These are phyloP conservation scores for Pyricularia sp. DNA, from an alignment of 2,329 filamentous ascomycete species.

Conservation along the genomic window DNA sequence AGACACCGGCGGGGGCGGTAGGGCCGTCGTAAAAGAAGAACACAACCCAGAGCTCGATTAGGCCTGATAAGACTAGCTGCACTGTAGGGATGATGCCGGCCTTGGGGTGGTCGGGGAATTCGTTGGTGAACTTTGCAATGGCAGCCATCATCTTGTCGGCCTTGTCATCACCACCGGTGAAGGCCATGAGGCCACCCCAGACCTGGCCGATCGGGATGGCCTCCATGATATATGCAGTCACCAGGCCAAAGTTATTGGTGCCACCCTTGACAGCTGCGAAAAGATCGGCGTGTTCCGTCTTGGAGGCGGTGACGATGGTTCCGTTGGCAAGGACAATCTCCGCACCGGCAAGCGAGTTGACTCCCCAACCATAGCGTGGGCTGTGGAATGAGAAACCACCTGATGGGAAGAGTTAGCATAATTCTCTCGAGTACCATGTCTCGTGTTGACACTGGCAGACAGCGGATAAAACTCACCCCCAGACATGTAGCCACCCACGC, in stretches of 20 bases:
- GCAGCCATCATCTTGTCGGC: slow-evolving; percentile 15
- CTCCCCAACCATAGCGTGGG: slow-evolving; percentile 39
- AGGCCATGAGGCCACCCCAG: slow-evolving; percentile 20
- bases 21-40: slow-evolving; percentile 56
- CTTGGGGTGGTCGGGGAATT: slow-evolving; percentile 48
- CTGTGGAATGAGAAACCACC: slow-evolving; percentile 50
- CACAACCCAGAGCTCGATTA: slow-evolving; percentile 46
- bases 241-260: slow-evolving; percentile 33
- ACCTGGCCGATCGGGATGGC: slow-evolving; percentile 19
- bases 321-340: slow-evolving; percentile 30
- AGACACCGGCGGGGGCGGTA: slow-evolving; percentile 39
- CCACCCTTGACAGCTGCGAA: slow-evolving; percentile 32
- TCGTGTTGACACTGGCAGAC: neutral
- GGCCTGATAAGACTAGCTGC: slow-evolving; percentile 30
- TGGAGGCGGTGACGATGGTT: slow-evolving; percentile 26
- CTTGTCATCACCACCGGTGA: slow-evolving; percentile 9
- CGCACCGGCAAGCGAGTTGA: slow-evolving; percentile 29
- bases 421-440: neutral
- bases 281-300: slow-evolving; percentile 27
- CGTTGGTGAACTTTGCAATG: slow-evolving; percentile 22
- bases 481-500: slow-evolving; percentile 47
- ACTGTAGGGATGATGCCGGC: slow-evolving; percentile 50
- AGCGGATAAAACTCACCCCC: slow-evolving; percentile 23
- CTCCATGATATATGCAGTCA: slow-evolving; percentile 27
- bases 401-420: neutral